Evolutionary conservation across 1,284 basidiomycete species (phyloP).

Genomic region (Salmacisia buchloeana): DNA sequence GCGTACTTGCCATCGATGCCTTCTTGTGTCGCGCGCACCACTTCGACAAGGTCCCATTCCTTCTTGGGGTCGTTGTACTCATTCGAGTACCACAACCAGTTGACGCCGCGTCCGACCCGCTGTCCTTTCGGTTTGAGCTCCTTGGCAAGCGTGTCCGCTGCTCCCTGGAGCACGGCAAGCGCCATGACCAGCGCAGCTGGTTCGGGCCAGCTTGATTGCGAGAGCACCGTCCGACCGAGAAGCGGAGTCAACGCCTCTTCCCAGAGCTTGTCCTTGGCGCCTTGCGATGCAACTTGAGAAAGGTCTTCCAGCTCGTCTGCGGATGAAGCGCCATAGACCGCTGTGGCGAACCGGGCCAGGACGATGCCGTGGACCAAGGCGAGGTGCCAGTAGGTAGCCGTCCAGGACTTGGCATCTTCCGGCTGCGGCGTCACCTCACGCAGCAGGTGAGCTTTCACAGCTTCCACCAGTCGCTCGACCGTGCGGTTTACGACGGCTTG

Average conservation of each 20-base stretch:
- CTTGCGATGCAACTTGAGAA: background rate
- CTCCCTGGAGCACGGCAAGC: background rate
- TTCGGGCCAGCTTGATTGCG: background rate
- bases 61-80: background rate
- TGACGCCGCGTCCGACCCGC: background rate
- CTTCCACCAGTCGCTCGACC: background rate
- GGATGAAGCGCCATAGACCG: background rate
- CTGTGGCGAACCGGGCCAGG: background rate
- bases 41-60: background rate
- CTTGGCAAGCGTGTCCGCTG: background rate
- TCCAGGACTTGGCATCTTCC: background rate
- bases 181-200: background rate
- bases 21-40: background rate
- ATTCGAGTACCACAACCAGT: background rate
- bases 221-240: background rate
- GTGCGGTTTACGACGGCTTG: background rate
- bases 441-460: background rate
- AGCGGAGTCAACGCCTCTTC: background rate
- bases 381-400: conserved; percentile 3
- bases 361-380: background rate
- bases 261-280: background rate
- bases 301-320: background rate
- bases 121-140: background rate
- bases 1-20: background rate
- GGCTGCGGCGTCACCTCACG: background rate